These are phyloP conservation scores for Pseudogymnoascus sp. DNA, from an alignment of 2,329 filamentous ascomycete species.

Conservation along the genomic window DNA sequence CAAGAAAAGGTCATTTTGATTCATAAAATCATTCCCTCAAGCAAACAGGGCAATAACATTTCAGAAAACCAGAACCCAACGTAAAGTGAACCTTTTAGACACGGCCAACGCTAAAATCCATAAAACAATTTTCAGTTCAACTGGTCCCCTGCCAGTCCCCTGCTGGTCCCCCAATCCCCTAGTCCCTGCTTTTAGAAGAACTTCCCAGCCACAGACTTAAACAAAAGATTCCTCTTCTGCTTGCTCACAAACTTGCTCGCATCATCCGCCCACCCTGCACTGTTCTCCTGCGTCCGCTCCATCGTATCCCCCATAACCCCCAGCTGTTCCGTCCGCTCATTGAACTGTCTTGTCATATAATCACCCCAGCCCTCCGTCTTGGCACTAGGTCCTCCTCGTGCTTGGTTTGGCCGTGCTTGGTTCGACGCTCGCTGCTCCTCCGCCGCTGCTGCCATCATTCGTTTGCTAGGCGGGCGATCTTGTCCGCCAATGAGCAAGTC, in stretches of 20 bases:
- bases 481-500: conserved; percentile 86
- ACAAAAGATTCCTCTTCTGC: conserved; percentile 78
- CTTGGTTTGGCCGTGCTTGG: conserved; percentile 30
- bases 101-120: background rate
- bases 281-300: conserved; percentile 72
- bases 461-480: conserved; percentile 78
- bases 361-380: conserved; percentile 60
- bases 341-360: conserved; percentile 78
- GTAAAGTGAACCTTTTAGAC: background rate
- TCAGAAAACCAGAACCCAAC: background rate
- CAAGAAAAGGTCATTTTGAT: background rate
- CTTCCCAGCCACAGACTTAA: conserved; percentile 59
- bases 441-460: conserved; percentile 73
- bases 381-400: conserved; percentile 27
- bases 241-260: conserved; percentile 77
- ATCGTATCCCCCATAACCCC: conserved; percentile 76
- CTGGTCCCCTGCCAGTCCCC: conserved; percentile 1
- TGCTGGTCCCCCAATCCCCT: background rate
- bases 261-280: conserved; percentile 76
- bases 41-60: background rate
- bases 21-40: background rate
- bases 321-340: conserved; percentile 83
- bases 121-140: background rate
- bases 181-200: conserved; percentile 31
- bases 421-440: conserved; percentile 59